Base-by-base conservation (phyloP, 1,284 basidiomycete genomes). In the Ceratobasidium sp. region DNA sequence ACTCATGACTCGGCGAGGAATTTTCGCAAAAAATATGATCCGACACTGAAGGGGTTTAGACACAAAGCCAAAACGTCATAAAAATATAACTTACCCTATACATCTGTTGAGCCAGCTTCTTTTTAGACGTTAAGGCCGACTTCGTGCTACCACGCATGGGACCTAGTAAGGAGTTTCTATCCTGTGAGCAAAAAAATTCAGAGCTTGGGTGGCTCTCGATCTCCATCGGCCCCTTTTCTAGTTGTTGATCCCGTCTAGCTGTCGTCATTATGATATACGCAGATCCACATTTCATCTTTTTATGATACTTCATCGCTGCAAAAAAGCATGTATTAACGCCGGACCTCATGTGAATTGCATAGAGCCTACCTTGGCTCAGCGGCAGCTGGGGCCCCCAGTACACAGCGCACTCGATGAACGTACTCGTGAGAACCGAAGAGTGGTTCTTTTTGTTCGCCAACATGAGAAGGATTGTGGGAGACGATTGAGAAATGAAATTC, bases 1-100 rank as follows among this genome's bases (percentile, higher is more conserved):
- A n/a, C 46, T 62, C 1, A 73, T 8, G 1, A 59, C 35, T 5
- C 14, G 41, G 4, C 70, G 70, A 1, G 70, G 70, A n/a, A 48
- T 52, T 23, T 18, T 50, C 12, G 18, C 70, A 16, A 73, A 48
- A 3, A 14, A 60, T 20, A 46, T 44, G 4, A 44, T 8, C 2
- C 54, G 52, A 18, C 23, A 16, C 68, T 71, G 27, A 57, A 8
- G 18, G 3, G n/a, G n/a, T n/a, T n/a, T n/a, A n/a, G n/a, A n/a
- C n/a, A n/a, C n/a, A n/a, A n/a, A n/a, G n/a, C n/a, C n/a, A n/a
- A n/a, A n/a, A n/a, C n/a, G n/a, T n/a, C n/a, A n/a, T n/a, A n/a
- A n/a, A n/a, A n/a, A n/a, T n/a, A 41, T 38, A 30, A 38, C 50
- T 57, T n/a, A 62, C 70, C 16, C 1, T 30, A 38, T 73, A 73